Evolutionary conservation across 208 protist genomes (phyloP).

Genomic region (Leptomonas pyrrhocoris): DNA sequence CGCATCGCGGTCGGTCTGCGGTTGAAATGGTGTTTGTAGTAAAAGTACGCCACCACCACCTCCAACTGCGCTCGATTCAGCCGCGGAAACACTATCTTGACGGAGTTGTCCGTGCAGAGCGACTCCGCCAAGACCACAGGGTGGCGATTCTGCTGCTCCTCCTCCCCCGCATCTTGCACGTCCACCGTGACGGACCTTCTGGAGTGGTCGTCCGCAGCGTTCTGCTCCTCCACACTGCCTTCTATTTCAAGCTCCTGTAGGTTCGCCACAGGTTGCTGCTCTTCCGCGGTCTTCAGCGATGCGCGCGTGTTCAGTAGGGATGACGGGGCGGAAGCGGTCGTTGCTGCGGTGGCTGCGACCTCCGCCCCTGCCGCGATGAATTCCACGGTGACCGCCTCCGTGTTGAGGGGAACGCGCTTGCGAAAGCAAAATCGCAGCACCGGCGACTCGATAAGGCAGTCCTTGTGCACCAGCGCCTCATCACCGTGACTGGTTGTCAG

Average conservation of each 20-base stretch:
- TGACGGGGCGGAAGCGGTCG: neutral
- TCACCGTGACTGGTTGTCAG: slow-evolving; percentile 64
- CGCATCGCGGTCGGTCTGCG: slow-evolving; percentile 45
- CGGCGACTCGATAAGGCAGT: slow-evolving; percentile 64
- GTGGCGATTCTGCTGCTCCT: neutral
- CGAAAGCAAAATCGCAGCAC: slow-evolving; percentile 61
- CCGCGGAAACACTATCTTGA: slow-evolving; percentile 59
- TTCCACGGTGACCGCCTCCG: slow-evolving; percentile 33
- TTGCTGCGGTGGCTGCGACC: neutral
- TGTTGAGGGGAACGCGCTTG: slow-evolving; percentile 40
- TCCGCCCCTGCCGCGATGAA: slow-evolving; percentile 24
- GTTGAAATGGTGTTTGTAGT: slow-evolving; percentile 88
- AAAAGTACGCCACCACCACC: slow-evolving; percentile 74
- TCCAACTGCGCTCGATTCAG: slow-evolving; percentile 55
- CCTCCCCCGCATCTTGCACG: neutral
- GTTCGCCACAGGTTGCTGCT: neutral
- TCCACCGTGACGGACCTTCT: neutral
- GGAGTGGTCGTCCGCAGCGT: neutral
- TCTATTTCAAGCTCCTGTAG: too few relatives aligned
- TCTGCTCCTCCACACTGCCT: neutral
- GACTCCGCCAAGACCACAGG: slow-evolving; percentile 33
- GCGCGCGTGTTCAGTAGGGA: neutral
- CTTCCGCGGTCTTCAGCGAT: neutral
- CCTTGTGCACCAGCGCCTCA: slow-evolving; percentile 57
- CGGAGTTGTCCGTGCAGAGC: slow-evolving; percentile 44